Percentiles rank a stretch among this genome's conserved stretches.
phyloP scores from a whole-genome alignment of 2,329 filamentous ascomycete genomes.

The Trichothecium sympodiale region DNA sequence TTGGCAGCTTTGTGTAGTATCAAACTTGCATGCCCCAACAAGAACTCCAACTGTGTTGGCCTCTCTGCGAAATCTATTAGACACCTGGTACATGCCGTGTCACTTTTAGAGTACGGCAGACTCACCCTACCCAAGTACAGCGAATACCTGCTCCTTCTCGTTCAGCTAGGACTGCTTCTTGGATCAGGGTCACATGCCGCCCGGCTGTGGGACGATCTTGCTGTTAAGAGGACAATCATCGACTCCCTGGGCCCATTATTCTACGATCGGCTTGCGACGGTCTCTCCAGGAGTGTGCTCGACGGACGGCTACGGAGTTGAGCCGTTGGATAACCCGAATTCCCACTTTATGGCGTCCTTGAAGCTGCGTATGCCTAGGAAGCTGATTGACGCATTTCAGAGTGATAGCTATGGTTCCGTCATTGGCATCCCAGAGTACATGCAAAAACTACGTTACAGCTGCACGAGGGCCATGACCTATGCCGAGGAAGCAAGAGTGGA shows the following conservation, averaged over 20 bases:
- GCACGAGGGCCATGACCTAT: slow-evolving; percentile 39
- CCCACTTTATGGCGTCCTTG: slow-evolving; percentile 35
- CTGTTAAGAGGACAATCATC: slow-evolving; percentile 46
- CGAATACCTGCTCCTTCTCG: slow-evolving; percentile 35
- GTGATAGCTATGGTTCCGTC: slow-evolving; percentile 39
- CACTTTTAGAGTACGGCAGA: slow-evolving; percentile 39
- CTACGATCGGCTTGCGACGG: slow-evolving; percentile 41
- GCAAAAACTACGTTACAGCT: slow-evolving; percentile 33
- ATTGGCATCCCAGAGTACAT: slow-evolving; percentile 34
- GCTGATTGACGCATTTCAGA: slow-evolving; percentile 34
- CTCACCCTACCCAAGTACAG: slow-evolving; percentile 32
- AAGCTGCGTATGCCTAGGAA: slow-evolving; percentile 31
- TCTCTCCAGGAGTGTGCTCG: slow-evolving; percentile 31
- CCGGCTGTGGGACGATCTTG: slow-evolving; percentile 37
- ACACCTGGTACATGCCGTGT: slow-evolving; percentile 34
- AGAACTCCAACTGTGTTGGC: not conserved
- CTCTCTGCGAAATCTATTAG: slow-evolving; percentile 10
- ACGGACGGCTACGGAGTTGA: slow-evolving; percentile 20
- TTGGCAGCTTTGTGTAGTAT: slow-evolving; percentile 22
- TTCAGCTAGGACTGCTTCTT: slow-evolving; percentile 39
- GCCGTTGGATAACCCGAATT: slow-evolving; percentile 29
- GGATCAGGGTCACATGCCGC: slow-evolving; percentile 36
- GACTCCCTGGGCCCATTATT: slow-evolving; percentile 44
- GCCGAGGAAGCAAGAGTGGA: slow-evolving; percentile 38
- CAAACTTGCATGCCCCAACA: slow-evolving; percentile 11